Conservation (phyloP, 768 basidiomycete species). For the Lenzites betulinus region DNA sequence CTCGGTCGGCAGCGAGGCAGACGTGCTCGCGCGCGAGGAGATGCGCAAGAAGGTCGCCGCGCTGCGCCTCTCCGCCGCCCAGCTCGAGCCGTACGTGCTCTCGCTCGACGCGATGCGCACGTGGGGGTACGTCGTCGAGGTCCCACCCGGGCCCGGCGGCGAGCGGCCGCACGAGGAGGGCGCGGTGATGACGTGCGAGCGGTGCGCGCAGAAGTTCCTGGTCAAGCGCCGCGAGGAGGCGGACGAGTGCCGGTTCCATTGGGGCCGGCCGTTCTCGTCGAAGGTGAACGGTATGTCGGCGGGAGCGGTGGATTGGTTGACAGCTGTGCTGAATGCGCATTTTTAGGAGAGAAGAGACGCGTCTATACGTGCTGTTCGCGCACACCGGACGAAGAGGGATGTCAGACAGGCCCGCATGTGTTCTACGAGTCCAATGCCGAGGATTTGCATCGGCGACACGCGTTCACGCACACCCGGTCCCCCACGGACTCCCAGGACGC, state of each 20-base stretch:
- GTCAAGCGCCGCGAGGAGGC: conserved; percentile 62
- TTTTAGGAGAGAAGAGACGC: conserved; percentile 65
- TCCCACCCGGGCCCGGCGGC: conserved; percentile 71
- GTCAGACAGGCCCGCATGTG: conserved; percentile 82
- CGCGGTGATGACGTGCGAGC: conserved; percentile 69
- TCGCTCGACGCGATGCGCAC: conserved; percentile 54
- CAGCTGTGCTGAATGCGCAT: not conserved
- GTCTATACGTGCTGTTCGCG: conserved; percentile 82
- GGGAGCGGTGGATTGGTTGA: not conserved
- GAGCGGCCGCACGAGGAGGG: conserved; percentile 63
- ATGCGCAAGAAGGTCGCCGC: conserved; percentile 53
- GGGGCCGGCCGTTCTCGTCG: conserved; percentile 69
- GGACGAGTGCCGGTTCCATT: conserved; percentile 77
- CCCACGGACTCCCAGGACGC: conserved; percentile 21
- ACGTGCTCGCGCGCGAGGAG: conserved; percentile 57
- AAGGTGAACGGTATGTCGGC: conserved; percentile 61
- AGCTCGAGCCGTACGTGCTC: conserved; percentile 62
- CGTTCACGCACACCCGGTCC: conserved; percentile 58
- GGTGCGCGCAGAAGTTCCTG: conserved; percentile 70
- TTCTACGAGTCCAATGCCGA: conserved; percentile 77
- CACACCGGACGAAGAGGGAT: conserved; percentile 62
- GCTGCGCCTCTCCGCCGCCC: conserved; percentile 51
- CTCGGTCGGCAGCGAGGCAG: conserved; percentile 77
- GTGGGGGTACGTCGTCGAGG: conserved; percentile 72
- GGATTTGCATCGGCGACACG: conserved; percentile 70